Percentiles rank a stretch among this genome's conserved stretches.
These are phyloP conservation scores for Sutorius eximius DNA, from an alignment of 1,284 basidiomycete genomes.

Conservation along the genomic window DNA sequence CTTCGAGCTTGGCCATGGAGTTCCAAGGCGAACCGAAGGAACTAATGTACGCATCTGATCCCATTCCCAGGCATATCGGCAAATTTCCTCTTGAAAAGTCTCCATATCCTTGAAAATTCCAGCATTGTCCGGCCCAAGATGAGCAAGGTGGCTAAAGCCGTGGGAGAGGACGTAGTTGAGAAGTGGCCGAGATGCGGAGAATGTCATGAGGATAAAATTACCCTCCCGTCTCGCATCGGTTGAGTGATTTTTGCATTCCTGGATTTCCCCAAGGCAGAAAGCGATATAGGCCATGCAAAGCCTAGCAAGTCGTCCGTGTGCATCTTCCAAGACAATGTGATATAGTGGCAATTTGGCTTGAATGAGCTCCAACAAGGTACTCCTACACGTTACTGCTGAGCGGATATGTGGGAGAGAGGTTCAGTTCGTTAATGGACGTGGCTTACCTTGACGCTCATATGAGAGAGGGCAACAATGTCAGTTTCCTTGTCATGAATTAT, in stretches of 20 bases:
- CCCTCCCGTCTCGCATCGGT: neutral
- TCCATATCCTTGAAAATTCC: neutral
- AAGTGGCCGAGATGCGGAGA: neutral
- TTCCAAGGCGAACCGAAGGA: neutral
- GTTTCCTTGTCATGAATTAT: slow-evolving; percentile 7
- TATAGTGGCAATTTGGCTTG: neutral
- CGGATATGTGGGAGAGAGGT: no score
- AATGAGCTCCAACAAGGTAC: slow-evolving; percentile 12
- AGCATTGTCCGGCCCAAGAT: neutral
- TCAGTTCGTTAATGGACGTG: neutral
- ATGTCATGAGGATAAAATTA: neutral
- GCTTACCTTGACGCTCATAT: slow-evolving; percentile 17
- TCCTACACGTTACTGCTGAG: slow-evolving; percentile 1
- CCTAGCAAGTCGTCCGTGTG: slow-evolving; percentile 6
- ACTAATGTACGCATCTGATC: neutral
- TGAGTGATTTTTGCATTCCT: neutral
- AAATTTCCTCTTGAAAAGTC: neutral
- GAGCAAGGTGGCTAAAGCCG: slow-evolving; percentile 7
- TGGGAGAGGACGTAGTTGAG: slow-evolving; percentile 7
- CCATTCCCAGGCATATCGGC: slow-evolving; percentile 1
- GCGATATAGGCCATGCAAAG: slow-evolving; percentile 9
- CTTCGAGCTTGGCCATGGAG: neutral
- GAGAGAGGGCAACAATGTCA: slow-evolving; percentile 9
- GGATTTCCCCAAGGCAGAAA: slow-evolving; percentile 6
- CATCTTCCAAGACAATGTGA: slow-evolving; percentile 4